Percentiles rank a stretch among this genome's conserved stretches.
Conservation (phyloP, 2,329 filamentous ascomycete species). For the Xenosphaeropsis pyriputrescens region DNA sequence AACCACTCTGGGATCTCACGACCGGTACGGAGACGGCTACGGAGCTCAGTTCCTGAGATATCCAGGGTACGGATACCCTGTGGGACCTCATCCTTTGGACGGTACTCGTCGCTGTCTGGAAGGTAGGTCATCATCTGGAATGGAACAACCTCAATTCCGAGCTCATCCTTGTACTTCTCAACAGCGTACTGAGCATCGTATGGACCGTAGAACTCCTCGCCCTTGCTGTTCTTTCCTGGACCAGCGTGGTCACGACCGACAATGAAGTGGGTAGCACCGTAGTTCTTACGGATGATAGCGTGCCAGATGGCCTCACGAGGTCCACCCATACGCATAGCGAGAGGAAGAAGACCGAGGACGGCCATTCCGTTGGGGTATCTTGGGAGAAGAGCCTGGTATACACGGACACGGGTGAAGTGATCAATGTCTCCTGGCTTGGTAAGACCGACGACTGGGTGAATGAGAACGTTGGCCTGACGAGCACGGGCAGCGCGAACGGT, state of each 20-base stretch:
- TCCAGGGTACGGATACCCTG: slow-evolving; percentile 73
- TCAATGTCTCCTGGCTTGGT: slow-evolving; percentile 99
- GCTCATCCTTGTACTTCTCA: slow-evolving; percentile 90
- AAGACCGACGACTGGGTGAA: slow-evolving; percentile 94
- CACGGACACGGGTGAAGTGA: slow-evolving; percentile 97
- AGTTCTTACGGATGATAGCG: slow-evolving; percentile 99
- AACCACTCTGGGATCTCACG: slow-evolving; percentile 98
- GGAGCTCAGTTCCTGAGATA: slow-evolving; percentile 83
- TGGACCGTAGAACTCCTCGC: slow-evolving; percentile 92
- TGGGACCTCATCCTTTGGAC: slow-evolving; percentile 78
- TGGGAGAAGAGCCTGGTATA: slow-evolving; percentile 92
- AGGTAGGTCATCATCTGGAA: slow-evolving; percentile 99
- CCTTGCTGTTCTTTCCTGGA: slow-evolving; percentile 95
- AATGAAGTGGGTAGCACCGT: slow-evolving; percentile 98
- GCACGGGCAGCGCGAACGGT: slow-evolving; percentile 92
- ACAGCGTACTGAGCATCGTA: slow-evolving; percentile 96
- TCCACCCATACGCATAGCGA: slow-evolving; percentile 98
- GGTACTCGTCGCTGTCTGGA: slow-evolving; percentile 93
- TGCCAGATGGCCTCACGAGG: slow-evolving; percentile 99
- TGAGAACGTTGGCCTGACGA: slow-evolving; percentile 95
- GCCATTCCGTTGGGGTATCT: slow-evolving; percentile 99
- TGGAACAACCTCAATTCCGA: slow-evolving; percentile 95
- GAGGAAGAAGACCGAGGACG: slow-evolving; percentile 80
- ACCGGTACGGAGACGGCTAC: slow-evolving; percentile 77
- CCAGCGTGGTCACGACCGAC: slow-evolving; percentile 97